Evolutionary conservation across 2,329 filamentous ascomycete genomes (phyloP), one percentile per base, ranked within the genome.

Genomic region (Trichothecium sympodiale): DNA sequence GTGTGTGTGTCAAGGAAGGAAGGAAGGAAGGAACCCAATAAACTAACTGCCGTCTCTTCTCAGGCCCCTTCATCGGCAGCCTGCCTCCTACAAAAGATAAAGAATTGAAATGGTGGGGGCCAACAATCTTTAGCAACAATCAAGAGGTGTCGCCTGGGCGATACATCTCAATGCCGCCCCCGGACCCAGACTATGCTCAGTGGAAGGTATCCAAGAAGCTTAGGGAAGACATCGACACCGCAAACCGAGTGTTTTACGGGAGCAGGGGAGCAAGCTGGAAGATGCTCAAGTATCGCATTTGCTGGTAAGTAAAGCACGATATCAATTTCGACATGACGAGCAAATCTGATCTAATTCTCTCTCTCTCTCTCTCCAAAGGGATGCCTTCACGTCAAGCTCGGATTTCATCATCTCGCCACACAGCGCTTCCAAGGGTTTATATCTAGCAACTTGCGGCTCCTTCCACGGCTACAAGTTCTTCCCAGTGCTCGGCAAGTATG

Each of bases 391-490:
- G 0, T 65, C 72, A 3, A 73, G 61, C 47, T 62, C 64, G 16
- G 74, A 81, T 47, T 78, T 77, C 44, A 66, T 82, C 41, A 71
- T 82, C 45, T 72, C 71, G 5, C 71, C 73, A 0, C 67, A 78
- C 43, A 39, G 64, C 0, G 61, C 58, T 23, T 69, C 48, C 15
- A 50, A 50, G 33, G 74, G 74, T 16, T 55, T 83, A 1, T 80
- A 71, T 44, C 47, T 83, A 2, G 77, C 76, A 0, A 74, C 73
- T 0, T 76, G 74, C 10, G 77, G 77, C 6, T 80, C 75, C 0
- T 79, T 80, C 45, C 77, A 83, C 52, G 70, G 73, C 13, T 81
- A 67, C 62, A 81, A 82, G 53, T 80, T 83, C 53, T 65, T 82
- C 38, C 77, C 77, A 0, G 67, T 72, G 3, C 66, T 80, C 17